Conservation (phyloP, 2,329 filamentous ascomycete genomes). For the Corinectria fuckeliana region DNA sequence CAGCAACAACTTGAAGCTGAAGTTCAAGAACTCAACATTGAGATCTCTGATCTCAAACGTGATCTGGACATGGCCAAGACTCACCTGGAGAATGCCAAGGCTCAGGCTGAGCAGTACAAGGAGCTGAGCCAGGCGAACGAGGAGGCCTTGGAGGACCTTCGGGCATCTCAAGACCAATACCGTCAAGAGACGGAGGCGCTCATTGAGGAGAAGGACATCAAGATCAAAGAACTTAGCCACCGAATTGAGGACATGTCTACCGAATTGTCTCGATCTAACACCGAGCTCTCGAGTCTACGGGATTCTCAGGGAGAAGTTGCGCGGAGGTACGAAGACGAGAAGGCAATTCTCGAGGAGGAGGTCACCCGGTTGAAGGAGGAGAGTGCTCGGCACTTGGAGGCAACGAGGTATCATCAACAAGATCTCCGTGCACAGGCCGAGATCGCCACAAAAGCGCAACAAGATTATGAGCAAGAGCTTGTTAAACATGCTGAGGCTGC, state of each 20-base stretch:
- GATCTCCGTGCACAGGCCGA: conserved; percentile 92
- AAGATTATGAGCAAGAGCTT: conserved; percentile 93
- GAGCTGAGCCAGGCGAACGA: conserved; percentile 86
- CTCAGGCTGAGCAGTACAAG: conserved; percentile 86
- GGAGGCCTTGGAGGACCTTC: conserved; percentile 82
- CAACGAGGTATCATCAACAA: conserved; percentile 85
- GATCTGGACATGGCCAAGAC: conserved; percentile 82
- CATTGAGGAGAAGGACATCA: conserved; percentile 77
- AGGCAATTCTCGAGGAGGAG: conserved; percentile 77
- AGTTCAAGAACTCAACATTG: conserved; percentile 80
- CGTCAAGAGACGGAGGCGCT: conserved; percentile 82
- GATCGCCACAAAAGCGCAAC: conserved; percentile 90
- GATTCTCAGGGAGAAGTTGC: conserved; percentile 79
- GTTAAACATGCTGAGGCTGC: conserved; percentile 97
- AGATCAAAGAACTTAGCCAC: conserved; percentile 81
- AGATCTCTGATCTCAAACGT: conserved; percentile 85
- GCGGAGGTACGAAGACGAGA: conserved; percentile 80
- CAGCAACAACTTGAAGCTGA: conserved; percentile 63
- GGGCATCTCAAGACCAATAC: conserved; percentile 83
- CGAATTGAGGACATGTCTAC: conserved; percentile 82
- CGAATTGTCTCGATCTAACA: conserved; percentile 83
- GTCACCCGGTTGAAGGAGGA: conserved; percentile 83
- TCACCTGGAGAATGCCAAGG: conserved; percentile 81
- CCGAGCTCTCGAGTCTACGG: conserved; percentile 79
- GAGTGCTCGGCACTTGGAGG: conserved; percentile 78